These are phyloP conservation scores for Saccharomyces mikatae DNA, from an alignment of 805 yeast species.

Conservation along the genomic window DNA sequence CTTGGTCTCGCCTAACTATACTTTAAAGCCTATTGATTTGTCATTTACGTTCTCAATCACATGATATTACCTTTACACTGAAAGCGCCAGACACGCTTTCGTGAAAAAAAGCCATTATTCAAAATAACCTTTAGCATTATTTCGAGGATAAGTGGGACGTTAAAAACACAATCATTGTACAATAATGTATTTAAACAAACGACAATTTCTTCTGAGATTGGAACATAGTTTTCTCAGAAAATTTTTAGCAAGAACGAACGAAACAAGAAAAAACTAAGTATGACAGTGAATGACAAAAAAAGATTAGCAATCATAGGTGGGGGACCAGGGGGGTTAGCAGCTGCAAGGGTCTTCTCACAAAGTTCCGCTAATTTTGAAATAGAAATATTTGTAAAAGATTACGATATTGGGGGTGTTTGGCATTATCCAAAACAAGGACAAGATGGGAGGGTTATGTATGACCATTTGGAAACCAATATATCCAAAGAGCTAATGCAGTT, in stretches of 20 bases:
- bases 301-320: constrained; percentile 65
- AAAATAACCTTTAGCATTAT: neutral
- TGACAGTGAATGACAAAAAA: constrained; percentile 10
- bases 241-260: neutral
- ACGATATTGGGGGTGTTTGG: constrained; percentile 76
- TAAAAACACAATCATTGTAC: neutral
- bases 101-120: neutral
- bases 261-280: neutral
- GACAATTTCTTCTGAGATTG: neutral
- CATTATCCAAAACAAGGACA: constrained; percentile 36
- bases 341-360: constrained; percentile 51
- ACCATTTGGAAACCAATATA: constrained; percentile 61
- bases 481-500: constrained; percentile 61
- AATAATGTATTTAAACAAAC: neutral
- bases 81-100: neutral
- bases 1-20: neutral
- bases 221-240: neutral
- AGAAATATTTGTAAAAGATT: constrained; percentile 52
- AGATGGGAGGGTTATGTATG: constrained; percentile 44
- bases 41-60: neutral
- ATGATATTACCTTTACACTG: neutral
- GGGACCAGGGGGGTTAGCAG: constrained; percentile 67
- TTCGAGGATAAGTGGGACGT: neutral
- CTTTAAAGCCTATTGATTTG: neutral
- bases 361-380: constrained; percentile 43